phyloP scores from a whole-genome alignment of 306 rosid genomes.

The Castanopsis chinensis region DNA sequence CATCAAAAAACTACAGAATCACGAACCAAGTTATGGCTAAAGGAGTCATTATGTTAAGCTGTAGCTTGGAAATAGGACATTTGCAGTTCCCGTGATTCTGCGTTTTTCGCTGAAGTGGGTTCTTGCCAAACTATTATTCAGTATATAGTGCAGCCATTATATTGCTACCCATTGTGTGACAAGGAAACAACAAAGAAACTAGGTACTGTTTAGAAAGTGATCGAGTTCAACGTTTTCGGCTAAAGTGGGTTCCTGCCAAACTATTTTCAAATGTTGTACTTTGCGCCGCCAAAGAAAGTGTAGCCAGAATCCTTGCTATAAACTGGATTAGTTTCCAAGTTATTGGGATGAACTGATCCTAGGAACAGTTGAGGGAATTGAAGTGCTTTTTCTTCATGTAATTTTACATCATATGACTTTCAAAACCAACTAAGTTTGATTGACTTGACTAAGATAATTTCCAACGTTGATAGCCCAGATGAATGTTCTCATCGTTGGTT shows the following conservation, averaged over 20 bases:
- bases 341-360: conserved; percentile 66
- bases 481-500: conserved; percentile 73
- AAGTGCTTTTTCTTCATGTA: conserved; percentile 69
- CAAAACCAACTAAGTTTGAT: too few relatives aligned
- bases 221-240: not conserved
- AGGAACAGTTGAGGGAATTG: conserved; percentile 70
- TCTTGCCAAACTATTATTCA: not conserved
- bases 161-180: not conserved
- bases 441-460: conserved; percentile 11
- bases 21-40: too few relatives aligned
- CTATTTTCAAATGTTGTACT: not conserved
- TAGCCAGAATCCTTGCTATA: not conserved
- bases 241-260: conserved; percentile 1
- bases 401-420: not conserved
- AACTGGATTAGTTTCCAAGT: conserved; percentile 23
- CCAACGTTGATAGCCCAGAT: conserved; percentile 32
- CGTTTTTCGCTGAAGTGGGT: not conserved
- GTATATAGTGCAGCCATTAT: not conserved
- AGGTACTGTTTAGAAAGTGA: not conserved
- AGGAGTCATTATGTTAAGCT: too few relatives aligned
- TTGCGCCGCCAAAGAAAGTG: not conserved
- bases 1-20: too few relatives aligned
- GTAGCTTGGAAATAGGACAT: too few relatives aligned
- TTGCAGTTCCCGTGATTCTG: not conserved
- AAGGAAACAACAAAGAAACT: not conserved